phyloP scores from a whole-genome alignment of 352 stramenopile species.

The Bremia lactucae region DNA sequence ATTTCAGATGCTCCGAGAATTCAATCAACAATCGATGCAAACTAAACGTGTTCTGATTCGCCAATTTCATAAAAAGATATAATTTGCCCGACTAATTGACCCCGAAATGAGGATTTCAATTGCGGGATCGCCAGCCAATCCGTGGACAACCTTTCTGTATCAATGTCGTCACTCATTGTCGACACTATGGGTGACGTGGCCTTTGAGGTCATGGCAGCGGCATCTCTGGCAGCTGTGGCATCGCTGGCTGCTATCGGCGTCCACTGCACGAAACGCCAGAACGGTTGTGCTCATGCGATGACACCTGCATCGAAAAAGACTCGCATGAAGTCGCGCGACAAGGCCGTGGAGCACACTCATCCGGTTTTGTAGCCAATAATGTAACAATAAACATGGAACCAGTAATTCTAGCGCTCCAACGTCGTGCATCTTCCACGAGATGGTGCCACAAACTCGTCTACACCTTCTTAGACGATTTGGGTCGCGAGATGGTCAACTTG shows the following conservation, averaged over 20 bases:
- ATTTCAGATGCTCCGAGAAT: no score
- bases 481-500: constrained; percentile 54
- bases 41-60: no score
- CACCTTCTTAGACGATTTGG: constrained; percentile 68
- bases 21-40: no score
- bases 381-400: constrained; percentile 25
- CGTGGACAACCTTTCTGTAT: no score
- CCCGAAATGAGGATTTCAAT: no score
- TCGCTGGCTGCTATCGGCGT: constrained; percentile 26
- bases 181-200: constrained; percentile 31
- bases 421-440: constrained; percentile 23
- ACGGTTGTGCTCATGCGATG: neutral
- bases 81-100: no score
- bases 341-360: constrained; percentile 2
- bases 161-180: constrained; percentile 25
- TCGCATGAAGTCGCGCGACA: constrained; percentile 16
- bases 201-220: constrained; percentile 37
- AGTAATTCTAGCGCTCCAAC: constrained; percentile 41
- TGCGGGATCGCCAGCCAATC: no score
- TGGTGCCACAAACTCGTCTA: constrained; percentile 64
- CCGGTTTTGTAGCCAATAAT: constrained; percentile 24
- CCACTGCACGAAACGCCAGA: constrained; percentile 23
- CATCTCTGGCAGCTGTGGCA: constrained; percentile 32
- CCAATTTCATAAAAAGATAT: no score
- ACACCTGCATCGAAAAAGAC: constrained; percentile 25